Conservation (phyloP, 1,284 basidiomycete genomes). For the Gymnopus androsaceus region DNA sequence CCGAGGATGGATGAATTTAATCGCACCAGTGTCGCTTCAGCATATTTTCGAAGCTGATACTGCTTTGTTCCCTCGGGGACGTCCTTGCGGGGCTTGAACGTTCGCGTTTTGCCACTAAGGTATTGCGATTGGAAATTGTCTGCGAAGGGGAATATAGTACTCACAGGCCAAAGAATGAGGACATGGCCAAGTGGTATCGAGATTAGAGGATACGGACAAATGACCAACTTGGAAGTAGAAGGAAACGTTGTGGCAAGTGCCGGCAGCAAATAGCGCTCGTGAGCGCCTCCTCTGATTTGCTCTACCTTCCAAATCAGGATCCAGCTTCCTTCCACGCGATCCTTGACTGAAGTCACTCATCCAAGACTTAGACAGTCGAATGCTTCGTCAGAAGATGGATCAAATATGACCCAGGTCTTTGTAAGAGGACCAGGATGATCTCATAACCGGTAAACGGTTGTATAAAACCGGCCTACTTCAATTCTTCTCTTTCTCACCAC, state of each 20-base stretch:
- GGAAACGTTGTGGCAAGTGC: background rate
- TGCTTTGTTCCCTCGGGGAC: slow-evolving; percentile 96
- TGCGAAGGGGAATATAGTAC: slow-evolving; percentile 28
- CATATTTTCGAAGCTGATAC: slow-evolving; percentile 95
- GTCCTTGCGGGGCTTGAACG: slow-evolving; percentile 97
- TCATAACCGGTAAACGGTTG: too few species aligned
- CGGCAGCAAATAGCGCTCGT: too few species aligned
- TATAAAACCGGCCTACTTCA: background rate
- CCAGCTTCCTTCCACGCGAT: too few species aligned
- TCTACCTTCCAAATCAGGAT: too few species aligned
- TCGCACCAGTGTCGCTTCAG: slow-evolving; percentile 90
- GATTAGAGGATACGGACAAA: background rate
- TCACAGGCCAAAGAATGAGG: slow-evolving; percentile 84
- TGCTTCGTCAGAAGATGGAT: too few species aligned
- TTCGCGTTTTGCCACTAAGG: slow-evolving; percentile 81
- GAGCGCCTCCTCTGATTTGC: too few species aligned
- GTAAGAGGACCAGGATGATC: too few species aligned
- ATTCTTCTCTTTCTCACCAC: background rate
- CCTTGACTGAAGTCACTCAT: too few species aligned
- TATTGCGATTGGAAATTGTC: background rate
- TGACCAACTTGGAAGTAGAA: background rate
- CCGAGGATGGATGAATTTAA: background rate
- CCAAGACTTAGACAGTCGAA: too few species aligned
- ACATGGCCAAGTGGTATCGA: slow-evolving; percentile 49
- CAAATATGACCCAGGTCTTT: too few species aligned